These are phyloP conservation scores for Lasiosphaeria miniovina DNA, from an alignment of 495 filamentous ascomycete species.

Conservation along the genomic window DNA sequence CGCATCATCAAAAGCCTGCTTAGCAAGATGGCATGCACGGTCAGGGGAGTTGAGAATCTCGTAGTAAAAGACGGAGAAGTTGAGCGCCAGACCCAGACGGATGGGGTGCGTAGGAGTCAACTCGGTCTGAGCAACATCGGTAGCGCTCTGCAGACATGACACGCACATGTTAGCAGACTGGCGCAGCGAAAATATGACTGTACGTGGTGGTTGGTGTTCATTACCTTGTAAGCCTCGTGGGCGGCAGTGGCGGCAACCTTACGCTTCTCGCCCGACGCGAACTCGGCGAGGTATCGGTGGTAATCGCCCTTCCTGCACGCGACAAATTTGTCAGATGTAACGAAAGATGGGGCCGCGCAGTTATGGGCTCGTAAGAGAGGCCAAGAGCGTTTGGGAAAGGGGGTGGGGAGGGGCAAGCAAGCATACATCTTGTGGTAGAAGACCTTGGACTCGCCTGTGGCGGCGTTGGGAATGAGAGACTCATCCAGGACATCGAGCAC, in stretches of 20 bases:
- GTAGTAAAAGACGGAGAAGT: constrained; percentile 99
- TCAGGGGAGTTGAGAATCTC: constrained; percentile 99
- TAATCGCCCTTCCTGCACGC: constrained; percentile 93
- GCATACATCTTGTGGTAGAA: constrained; percentile 99
- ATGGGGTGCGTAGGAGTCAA: constrained; percentile 98
- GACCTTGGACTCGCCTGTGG: constrained; percentile 98
- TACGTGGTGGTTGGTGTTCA: background rate
- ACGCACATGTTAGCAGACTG: constrained; percentile 13
- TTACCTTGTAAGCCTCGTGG: constrained; percentile 98
- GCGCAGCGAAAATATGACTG: background rate
- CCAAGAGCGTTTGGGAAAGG: constrained; percentile 5
- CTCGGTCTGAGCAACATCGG: constrained; percentile 96
- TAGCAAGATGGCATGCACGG: constrained; percentile 97
- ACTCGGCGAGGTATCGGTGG: constrained; percentile 99
- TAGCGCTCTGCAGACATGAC: constrained; percentile 67
- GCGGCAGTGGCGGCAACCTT: constrained; percentile 94
- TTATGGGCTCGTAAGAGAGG: background rate
- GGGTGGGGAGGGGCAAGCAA: constrained; percentile 30
- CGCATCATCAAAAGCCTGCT: constrained; percentile 98
- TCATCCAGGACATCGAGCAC: constrained; percentile 95
- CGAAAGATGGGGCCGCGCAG: constrained; percentile 3
- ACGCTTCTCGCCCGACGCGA: constrained; percentile 97
- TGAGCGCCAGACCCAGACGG: constrained; percentile 94
- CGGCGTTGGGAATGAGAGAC: constrained; percentile 93
- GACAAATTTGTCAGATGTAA: constrained; percentile 2